Base-by-base conservation (phyloP, 768 basidiomycete species). In the Boletus subparvulus region DNA sequence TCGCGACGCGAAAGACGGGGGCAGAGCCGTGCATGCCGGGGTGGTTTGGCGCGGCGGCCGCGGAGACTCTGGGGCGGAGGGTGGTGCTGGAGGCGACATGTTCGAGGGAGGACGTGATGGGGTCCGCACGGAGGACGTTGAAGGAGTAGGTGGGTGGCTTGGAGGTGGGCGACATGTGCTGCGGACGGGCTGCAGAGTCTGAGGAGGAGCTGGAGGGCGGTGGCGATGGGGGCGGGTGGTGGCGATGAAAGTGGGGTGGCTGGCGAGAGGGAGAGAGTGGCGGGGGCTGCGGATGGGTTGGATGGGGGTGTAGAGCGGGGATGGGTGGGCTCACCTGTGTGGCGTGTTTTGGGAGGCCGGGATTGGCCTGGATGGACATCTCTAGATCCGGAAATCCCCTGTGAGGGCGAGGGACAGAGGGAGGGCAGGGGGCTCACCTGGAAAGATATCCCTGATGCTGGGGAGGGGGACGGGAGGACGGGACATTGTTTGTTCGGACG, bases 371-470 rank as follows among this genome's bases (percentile, higher is more conserved):
- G n/a, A 61, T 65, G 52, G 65, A 57, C 65, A 69, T 69, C 44
- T 69, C 61, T 61, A 32, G 54, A 45, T 33, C 41, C 30, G 56
- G 54, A 6, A 37, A 39, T 41, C 54, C 52, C 54, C 61, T 63
- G 50, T 36, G 44, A 39, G 56, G 41, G 17, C n/a, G 49, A 19
- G 45, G 32, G 44, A 12, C 0, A 9, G 32, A 10, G 46, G 14
- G 7, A 17, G 41, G 32, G 50, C 21, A 28, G 32, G 28, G 21
- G 13, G 54, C 72, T 42, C 60, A 79, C 82, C 80, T 45, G 82
- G 82, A 58, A 83, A 84, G 75, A 83, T 80, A 57, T 83, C 80
- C 21, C 77, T 74, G 35, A 82, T 82, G 61, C 79, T 79, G 26
- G 82, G 82, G 28, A 83, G 70, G 2, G 76, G 68, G 1, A 72